Evolutionary conservation across 768 basidiomycete genomes (phyloP).

Genomic region (Russula griseocarnosa): DNA sequence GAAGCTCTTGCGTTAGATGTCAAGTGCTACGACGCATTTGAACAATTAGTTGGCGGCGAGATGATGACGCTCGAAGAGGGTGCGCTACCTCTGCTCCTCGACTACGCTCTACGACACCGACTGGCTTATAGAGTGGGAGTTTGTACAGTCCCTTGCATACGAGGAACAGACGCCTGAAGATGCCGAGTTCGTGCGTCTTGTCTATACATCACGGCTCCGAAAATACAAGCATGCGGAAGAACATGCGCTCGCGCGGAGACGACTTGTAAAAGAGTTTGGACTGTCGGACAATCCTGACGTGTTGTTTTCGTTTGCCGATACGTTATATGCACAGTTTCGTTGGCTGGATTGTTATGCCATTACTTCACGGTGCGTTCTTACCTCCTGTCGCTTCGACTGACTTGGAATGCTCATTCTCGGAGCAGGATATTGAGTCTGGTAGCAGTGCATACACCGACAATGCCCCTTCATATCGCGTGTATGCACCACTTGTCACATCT

Average conservation of each 20-base stretch:
- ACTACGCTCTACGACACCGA: background rate
- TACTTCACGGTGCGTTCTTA: constrained; percentile 60
- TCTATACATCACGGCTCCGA: constrained; percentile 86
- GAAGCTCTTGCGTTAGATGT: constrained; percentile 93
- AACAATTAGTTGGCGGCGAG: constrained; percentile 82
- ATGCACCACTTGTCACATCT: constrained; percentile 94
- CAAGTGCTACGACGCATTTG: constrained; percentile 95
- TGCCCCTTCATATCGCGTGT: constrained; percentile 94
- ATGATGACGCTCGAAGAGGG: constrained; percentile 98
- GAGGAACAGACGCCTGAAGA: constrained; percentile 80
- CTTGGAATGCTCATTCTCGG: background rate
- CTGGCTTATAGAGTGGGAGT: constrained; percentile 82
- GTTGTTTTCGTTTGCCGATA: constrained; percentile 84
- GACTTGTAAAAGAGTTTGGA: constrained; percentile 78
- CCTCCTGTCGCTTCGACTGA: background rate
- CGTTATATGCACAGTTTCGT: constrained; percentile 79
- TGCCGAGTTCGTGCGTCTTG: constrained; percentile 85
- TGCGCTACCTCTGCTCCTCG: constrained; percentile 34
- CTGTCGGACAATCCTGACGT: constrained; percentile 92
- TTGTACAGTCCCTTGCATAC: constrained; percentile 81
- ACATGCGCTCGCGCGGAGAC: constrained; percentile 71
- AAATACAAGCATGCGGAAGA: constrained; percentile 86
- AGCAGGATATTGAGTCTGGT: constrained; percentile 78
- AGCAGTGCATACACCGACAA: constrained; percentile 82
- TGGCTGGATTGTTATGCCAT: constrained; percentile 94